A percentile compares a stretch with the other conserved stretches of the same genome.
Conservation (phyloP, 805 yeast genomes). For the Hanseniaspora valbyensis region DNA sequence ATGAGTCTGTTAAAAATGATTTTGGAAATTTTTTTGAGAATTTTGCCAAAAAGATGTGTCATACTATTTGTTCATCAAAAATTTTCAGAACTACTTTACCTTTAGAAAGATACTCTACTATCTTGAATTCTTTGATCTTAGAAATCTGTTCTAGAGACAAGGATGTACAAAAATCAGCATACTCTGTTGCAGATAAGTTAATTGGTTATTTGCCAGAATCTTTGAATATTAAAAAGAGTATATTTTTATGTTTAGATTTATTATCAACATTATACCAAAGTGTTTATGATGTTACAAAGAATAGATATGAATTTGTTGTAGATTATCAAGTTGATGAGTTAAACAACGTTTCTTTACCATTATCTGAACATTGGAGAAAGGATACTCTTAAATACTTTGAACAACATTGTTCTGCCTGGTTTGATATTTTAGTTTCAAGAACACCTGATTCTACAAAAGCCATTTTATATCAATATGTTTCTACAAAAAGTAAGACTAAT, state of each 20-base stretch:
- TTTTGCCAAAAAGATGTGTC: constrained; percentile 49
- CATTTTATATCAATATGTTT: constrained; percentile 64
- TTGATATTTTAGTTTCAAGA: constrained; percentile 42
- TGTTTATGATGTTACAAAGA: constrained; percentile 69
- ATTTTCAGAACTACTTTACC: constrained; percentile 1
- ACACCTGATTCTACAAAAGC: constrained; percentile 68
- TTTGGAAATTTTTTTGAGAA: constrained; percentile 58
- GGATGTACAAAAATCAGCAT: constrained; percentile 13
- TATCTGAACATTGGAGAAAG: constrained; percentile 76
- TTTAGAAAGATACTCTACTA: constrained; percentile 3
- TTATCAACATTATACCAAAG: constrained; percentile 67
- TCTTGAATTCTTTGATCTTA: constrained; percentile 33
- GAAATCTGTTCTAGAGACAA: constrained; percentile 22
- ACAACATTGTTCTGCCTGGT: constrained; percentile 56
- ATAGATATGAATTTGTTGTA: constrained; percentile 76
- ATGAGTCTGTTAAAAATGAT: constrained; percentile 64
- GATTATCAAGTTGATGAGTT: constrained; percentile 39
- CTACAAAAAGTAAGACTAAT: constrained; percentile 22
- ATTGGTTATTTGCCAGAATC: constrained; percentile 11
- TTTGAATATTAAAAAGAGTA: constrained; percentile 3
- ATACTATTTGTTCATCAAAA: constrained; percentile 23
- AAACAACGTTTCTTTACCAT: constrained; percentile 30
- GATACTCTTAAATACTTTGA: constrained; percentile 52
- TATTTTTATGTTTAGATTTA: constrained; percentile 67
- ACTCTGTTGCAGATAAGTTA: constrained; percentile 30